phyloP scores from a whole-genome alignment of 805 yeast species.

The Wickerhamomyces rabaulensis region DNA sequence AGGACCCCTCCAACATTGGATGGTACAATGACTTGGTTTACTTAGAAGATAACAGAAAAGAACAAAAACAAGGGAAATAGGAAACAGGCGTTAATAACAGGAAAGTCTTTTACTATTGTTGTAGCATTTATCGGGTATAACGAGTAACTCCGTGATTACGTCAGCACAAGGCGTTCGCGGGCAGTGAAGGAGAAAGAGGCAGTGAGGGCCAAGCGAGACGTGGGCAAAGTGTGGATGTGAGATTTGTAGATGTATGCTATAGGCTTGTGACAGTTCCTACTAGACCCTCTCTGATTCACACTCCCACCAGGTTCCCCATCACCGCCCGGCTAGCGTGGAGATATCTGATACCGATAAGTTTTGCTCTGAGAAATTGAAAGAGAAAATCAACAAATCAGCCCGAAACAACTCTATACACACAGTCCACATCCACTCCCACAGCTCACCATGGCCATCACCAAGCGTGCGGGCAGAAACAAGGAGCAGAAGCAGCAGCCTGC shows the following conservation, averaged over 20 bases:
- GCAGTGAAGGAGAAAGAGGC: not conserved
- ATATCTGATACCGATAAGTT: not conserved
- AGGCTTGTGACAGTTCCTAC: too few species aligned
- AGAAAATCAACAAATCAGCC: not conserved
- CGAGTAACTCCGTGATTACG: not conserved
- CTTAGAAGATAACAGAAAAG: not conserved
- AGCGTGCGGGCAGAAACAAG: conserved; percentile 64
- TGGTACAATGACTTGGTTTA: too few species aligned
- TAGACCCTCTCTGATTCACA: too few species aligned
- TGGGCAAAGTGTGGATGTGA: not conserved
- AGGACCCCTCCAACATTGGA: too few species aligned
- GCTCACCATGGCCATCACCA: conserved; percentile 65
- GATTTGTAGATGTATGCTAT: too few species aligned
- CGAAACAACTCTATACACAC: not conserved
- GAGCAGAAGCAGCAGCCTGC: conserved; percentile 45
- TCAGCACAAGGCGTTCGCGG: not conserved
- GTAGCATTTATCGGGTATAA: not conserved
- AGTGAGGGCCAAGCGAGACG: not conserved
- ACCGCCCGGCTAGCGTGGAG: not conserved
- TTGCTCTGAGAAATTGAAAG: not conserved
- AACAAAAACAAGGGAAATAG: not conserved
- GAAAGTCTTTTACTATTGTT: not conserved
- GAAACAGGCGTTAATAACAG: not conserved
- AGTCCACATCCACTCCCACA: not conserved
- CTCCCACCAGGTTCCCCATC: not conserved